phyloP scores from a whole-genome alignment of 2,329 filamentous ascomycete genomes.

The Fusarium sp. region DNA sequence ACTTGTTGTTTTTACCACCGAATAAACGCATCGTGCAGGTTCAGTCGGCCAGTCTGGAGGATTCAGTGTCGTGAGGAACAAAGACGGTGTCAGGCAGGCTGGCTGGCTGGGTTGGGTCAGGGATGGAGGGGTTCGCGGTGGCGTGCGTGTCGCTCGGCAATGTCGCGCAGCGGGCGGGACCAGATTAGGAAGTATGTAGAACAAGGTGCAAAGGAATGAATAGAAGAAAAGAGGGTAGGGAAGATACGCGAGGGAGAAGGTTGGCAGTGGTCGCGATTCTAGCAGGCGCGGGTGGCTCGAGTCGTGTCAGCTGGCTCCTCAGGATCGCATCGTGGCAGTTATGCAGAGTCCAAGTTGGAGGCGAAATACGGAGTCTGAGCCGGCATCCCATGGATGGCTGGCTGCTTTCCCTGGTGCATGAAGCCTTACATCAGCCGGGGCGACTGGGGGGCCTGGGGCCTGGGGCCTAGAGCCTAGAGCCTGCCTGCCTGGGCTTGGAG shows the following conservation, averaged over 20 bases:
- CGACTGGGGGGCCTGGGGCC: too few species aligned
- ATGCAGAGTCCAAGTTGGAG: constrained; percentile 45
- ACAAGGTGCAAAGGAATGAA: constrained; percentile 34
- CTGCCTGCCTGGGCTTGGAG: background rate
- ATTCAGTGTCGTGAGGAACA: constrained; percentile 12
- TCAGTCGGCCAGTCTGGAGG: constrained; percentile 28
- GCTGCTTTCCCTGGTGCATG: constrained; percentile 32
- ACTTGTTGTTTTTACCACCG: constrained; percentile 62
- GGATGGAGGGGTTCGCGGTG: constrained; percentile 52
- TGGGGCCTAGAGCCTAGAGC: too few species aligned
- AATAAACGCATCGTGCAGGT: constrained; percentile 57
- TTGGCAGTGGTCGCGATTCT: constrained; percentile 9
- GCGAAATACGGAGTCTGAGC: constrained; percentile 18
- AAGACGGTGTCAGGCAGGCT: constrained; percentile 27
- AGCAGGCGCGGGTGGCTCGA: constrained; percentile 15
- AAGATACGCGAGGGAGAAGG: constrained; percentile 24
- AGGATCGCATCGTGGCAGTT: constrained; percentile 46
- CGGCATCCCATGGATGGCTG: constrained; percentile 27
- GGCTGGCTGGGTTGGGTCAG: constrained; percentile 37
- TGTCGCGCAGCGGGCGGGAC: constrained; percentile 46
- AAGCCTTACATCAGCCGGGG: constrained; percentile 43
- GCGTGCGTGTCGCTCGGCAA: constrained; percentile 50
- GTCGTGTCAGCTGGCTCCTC: constrained; percentile 30
- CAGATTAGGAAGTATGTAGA: constrained; percentile 37
- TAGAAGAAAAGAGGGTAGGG: constrained; percentile 30